Base-by-base conservation (phyloP, 441 rosid species). In the Gossypium trilobum region DNA sequence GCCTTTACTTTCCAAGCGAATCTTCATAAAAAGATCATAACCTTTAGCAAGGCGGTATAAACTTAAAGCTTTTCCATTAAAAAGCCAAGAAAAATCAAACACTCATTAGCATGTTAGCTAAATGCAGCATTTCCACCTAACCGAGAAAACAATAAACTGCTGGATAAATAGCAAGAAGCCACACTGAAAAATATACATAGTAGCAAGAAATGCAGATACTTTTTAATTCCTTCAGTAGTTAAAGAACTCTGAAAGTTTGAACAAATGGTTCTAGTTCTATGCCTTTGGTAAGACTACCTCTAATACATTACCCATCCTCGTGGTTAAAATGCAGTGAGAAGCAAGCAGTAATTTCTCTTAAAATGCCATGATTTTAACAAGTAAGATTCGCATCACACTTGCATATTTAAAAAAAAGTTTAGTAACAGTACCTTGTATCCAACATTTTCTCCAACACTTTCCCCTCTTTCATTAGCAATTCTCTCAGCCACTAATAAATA, bases 1-100 rank as follows among this genome's bases (percentile, higher is more conserved):
- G 75, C 99, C 97, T 83, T 81, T 91, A 74, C 89, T 90, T 83
- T 92, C 97, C 80, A 92, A 79, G 66, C 97, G 95, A 79, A 95
- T 93, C 97, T 95, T 76, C 61, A 39, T 73, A 51, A 60, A 31
- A 46, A 46, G 42, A 46, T 70, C 59, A 36, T 13, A 52, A 42
- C 14, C 31, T 16, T 68, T 68, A 68, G 59, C 25, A 51, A 27
- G 10, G 13, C 6, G 27, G 55, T 27, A 66, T 66, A 50, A 51
- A 51, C 44, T 25, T 25, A 67, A 14, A 27, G 10, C 14, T 22
- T 50, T 36, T 27, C 14, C 63, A 25, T 51, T 48, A 48, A 66
- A 65, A 31, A 54, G 31, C 29, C 31, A 55, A 10, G 62, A 20
- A 68, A 69, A 54, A 11, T 69, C 31, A 10, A 69, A 17, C 51